Conservation (phyloP, 108 stramenopile genomes). For the Poteriospumella lacustris region DNA sequence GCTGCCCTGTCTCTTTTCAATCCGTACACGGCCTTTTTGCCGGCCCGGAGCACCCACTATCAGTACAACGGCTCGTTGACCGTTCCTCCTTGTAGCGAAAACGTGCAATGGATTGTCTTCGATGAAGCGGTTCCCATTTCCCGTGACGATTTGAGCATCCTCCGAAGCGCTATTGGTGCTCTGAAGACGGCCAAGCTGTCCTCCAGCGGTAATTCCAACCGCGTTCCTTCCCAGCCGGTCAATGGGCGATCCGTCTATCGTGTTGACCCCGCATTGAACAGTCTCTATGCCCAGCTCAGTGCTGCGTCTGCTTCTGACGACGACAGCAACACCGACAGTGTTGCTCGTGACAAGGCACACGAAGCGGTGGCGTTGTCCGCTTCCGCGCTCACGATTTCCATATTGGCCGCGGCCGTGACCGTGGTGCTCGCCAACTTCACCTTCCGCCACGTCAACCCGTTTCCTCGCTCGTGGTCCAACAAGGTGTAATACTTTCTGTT, state of each 20-base stretch:
- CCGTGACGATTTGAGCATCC: constrained; percentile 4
- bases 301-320: no score
- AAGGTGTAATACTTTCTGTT: no score
- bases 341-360: no score
- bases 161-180: background rate
- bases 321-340: no score
- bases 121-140: constrained; percentile 17
- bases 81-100: constrained; percentile 49
- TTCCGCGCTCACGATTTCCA: no score
- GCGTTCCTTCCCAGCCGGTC: constrained; percentile 25
- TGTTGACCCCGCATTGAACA: no score
- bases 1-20: background rate
- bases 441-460: no score
- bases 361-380: no score
- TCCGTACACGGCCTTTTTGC: constrained; percentile 25
- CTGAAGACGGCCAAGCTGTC: background rate
- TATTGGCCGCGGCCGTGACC: no score
- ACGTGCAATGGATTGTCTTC: constrained; percentile 43
- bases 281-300: no score
- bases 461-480: no score
- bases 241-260: constrained; percentile 22
- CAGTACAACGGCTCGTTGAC: constrained; percentile 49
- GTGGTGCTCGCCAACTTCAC: no score
- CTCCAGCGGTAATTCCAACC: constrained; percentile 33
- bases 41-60: constrained; percentile 15